Evolutionary conservation across 345 rosid species (phyloP), one percentile per base, ranked within the genome.

Genomic region (Pistacia integerrima): DNA sequence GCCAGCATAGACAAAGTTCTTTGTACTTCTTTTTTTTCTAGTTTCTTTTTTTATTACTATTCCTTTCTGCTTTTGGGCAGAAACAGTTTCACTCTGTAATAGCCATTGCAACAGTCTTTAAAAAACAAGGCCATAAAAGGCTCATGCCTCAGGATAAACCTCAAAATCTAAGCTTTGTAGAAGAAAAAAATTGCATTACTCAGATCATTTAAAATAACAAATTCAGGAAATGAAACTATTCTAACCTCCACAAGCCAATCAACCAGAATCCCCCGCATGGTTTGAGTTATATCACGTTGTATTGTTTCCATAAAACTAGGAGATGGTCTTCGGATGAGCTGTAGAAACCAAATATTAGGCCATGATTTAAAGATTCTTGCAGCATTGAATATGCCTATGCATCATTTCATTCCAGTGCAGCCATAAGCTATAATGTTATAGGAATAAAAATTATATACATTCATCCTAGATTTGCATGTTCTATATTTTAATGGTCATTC

Each of bases 161-260:
- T 13, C 18, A 63, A 41, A 30, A 73, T 25, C 59, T 33, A 11
- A 54, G 36, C 25, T n/a, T 73, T 74, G 36, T 54, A 18, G 16
- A 10, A 38, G 58, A 30, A 35, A 48, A 25, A 4, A 61, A 62
- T 14, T 14, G 59, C 46, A 10, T 18, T 12, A 64, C 61, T 49
- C 49, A 12, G 36, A 63, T 51, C 48, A 18, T 28, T 72, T 3
- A 64, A 72, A 72, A 33, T 4, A 62, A 55, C 16, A 73, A 62
- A 73, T 52, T 62, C 22, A 35, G 44, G n/a, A 36, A 56, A 17
- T 18, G 57, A 77, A 64, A 56, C 22, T 14, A 51, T 9, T n/a
- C 82, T 72, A 77, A 93, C 99, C 98, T 96, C 99, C 30, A 96
- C 97, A 84, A 96, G 99, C 99, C 99, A 96, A 83, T 96, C 97